These are phyloP conservation scores for Aegilops longissima DNA, from an alignment of 176 grass and related monocot species.

Conservation along the genomic window DNA sequence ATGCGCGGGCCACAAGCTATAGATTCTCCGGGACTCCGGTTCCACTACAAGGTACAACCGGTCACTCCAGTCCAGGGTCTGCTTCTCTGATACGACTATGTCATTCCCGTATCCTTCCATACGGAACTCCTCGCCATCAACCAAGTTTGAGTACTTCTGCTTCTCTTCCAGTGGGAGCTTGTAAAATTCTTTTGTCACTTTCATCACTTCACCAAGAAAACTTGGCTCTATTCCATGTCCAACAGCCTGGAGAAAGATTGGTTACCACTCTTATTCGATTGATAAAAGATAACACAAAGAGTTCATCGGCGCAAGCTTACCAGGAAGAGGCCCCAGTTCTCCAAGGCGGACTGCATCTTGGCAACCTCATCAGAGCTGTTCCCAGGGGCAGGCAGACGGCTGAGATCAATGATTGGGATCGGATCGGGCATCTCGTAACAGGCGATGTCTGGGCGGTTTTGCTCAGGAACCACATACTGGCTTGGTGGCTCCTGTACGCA, in stretches of 20 bases:
- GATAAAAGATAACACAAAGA: not conserved
- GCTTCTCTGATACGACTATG: constrained; percentile 28
- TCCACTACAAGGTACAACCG: constrained; percentile 48
- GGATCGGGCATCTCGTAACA: not conserved
- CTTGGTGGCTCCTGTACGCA: constrained; percentile 33
- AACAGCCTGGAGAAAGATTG: constrained; percentile 31
- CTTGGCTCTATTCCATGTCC: constrained; percentile 43
- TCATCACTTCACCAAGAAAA: constrained; percentile 33
- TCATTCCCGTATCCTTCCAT: constrained; percentile 63
- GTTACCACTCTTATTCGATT: not conserved
- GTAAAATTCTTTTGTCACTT: constrained; percentile 34
- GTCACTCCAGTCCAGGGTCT: constrained; percentile 60
- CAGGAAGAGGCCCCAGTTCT: constrained; percentile 57
- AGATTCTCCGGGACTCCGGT: constrained; percentile 24
- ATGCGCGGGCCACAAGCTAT: not conserved
- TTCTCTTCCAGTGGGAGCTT: constrained; percentile 45
- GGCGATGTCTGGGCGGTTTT: not conserved
- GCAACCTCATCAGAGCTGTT: constrained; percentile 19
- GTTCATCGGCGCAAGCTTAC: not conserved
- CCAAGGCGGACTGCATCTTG: constrained; percentile 32
- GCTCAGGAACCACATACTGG: constrained; percentile 33
- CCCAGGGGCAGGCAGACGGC: constrained; percentile 1
- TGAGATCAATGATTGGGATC: constrained; percentile 48
- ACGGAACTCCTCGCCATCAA: constrained; percentile 46
- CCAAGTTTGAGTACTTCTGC: constrained; percentile 61